Base-by-base conservation (phyloP, 768 basidiomycete species). In the Suillus paluster region DNA sequence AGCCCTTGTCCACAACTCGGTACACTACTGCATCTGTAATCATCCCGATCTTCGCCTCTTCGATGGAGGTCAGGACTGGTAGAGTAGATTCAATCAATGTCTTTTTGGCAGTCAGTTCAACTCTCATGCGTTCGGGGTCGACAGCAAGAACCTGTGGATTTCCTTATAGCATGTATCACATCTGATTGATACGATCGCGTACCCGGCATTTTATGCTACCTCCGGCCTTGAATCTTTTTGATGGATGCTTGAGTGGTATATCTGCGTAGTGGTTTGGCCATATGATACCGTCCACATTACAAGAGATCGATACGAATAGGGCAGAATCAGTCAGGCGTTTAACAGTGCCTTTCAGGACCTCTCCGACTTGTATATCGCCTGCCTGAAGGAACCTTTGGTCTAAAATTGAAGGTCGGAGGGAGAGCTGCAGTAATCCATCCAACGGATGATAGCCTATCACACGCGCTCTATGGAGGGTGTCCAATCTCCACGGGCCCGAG, bases 211-310 rank as follows among this genome's bases (percentile, higher is more conserved):
- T 39, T 97, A 99, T 90, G 57, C 72, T 84, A 4, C 83, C 82
- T 27, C 95, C 96, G 21, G 83, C 78, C 70, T 94, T 95, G 80
- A 55, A 55, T 25, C 54, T 25, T 55, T 25, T 55, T 49, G 94
- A 87, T 11, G 97, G 97, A 72, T 98, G 92, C 72, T 96, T 97
- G 67, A 99, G 82, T 19, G 80, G 73, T 70, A 99, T 95, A 73
- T 99, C 97, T 12, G 97, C 95, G 72, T 92, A 98, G 72, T 99
- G 97, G 63, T 88, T 85, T 1, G 96, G 96, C 92, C 94, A 98
- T 25, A 98, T 82, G 33, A 97, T 90, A 33, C 93, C 97, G 70
- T 97, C 94, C 36, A 98, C 88, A 63, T 85, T 92, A 6, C 93
- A 94, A 5, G 90, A 87, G 59, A 99, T 80, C 33, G 92, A 88